Evolutionary conservation across 2,329 filamentous ascomycete species (phyloP).

Genomic region (Pseudogymnoascus sp.): DNA sequence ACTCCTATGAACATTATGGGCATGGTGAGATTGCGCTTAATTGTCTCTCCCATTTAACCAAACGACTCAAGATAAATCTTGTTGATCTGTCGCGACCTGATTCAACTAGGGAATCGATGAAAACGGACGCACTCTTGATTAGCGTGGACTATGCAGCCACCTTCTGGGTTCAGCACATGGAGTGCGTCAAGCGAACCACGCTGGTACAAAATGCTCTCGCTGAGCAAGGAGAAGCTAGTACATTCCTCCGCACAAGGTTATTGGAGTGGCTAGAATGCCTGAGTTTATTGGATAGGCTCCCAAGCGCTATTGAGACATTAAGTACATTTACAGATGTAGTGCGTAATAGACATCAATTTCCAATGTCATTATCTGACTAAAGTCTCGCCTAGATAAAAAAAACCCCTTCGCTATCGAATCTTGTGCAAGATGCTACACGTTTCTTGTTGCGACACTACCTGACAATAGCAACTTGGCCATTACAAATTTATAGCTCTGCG

Average conservation of each 20-base stretch:
- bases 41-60: constrained; percentile 22
- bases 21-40: constrained; percentile 17
- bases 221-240: constrained; percentile 12
- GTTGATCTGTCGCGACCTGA: constrained; percentile 18
- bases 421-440: constrained; percentile 18
- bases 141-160: constrained; percentile 23
- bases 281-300: constrained; percentile 21
- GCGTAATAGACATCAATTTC: constrained; percentile 13
- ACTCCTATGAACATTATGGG: constrained; percentile 15
- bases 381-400: constrained; percentile 12
- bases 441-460: constrained; percentile 18
- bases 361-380: constrained; percentile 7
- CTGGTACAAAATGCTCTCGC: constrained; percentile 10
- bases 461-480: constrained; percentile 17
- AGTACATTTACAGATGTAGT: constrained; percentile 15
- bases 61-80: constrained; percentile 23
- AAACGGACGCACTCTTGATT: constrained; percentile 10
- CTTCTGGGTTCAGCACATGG: constrained; percentile 23
- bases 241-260: constrained; percentile 21
- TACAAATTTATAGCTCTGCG: constrained; percentile 18
- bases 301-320: constrained; percentile 16
- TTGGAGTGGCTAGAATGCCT: constrained; percentile 27
- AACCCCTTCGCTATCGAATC: constrained; percentile 11
- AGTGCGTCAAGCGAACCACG: constrained; percentile 11
- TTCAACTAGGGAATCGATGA: constrained; percentile 17